Base-by-base conservation (phyloP, 2,329 filamentous ascomycete genomes). In the Aspergillus jensenii region DNA sequence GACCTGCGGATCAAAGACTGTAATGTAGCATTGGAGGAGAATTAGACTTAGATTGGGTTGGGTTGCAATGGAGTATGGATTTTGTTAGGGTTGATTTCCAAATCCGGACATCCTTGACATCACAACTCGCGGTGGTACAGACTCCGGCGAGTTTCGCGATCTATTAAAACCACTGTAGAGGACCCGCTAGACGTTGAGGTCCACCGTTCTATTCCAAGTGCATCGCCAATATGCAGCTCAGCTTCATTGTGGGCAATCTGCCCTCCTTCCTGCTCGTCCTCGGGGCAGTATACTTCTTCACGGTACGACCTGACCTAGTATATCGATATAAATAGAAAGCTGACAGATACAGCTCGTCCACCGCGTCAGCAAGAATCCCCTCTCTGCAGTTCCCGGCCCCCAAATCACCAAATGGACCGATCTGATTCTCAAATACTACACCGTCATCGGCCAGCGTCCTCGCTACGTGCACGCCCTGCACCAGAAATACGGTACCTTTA, bases 401-500 rank as follows among this genome's bases (percentile, higher is more conserved):
- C 19, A 23, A 15, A 35, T 41, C 33, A 53, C 57, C 2, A 59
- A 59, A 55, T 62, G 53, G 47, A 63, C 61, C 19, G 55, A 48
- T 15, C 46, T 60, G 3, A 14, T 59, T 23, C 12, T 55, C 9
- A 46, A 49, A 40, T 60, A 51, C 37, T 52, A 63, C 31, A 41
- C 43, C n/a, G n/a, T 60, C 3, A 33, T 41, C 11, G 62, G 56
- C 17, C 31, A 58, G 12, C 43, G 57, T 9, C 45, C 61, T 8
- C 55, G 44, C 44, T 65, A 65, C 43, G 62, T 65, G 12, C 59
- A 65, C 17, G 17, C 23, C 9, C 47, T 65, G 14, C 62, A 65
- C 23, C 23, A 56, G 15, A 49, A 48, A 59, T 63, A 65, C 39
- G 62, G 61, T 62, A 27, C 4, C 3, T 23, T 27, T 4, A n/a